A percentile compares a stretch with the other conserved stretches of the same genome.
phyloP scores from a whole-genome alignment of 495 filamentous ascomycete genomes.

The Talaromyces liani region DNA sequence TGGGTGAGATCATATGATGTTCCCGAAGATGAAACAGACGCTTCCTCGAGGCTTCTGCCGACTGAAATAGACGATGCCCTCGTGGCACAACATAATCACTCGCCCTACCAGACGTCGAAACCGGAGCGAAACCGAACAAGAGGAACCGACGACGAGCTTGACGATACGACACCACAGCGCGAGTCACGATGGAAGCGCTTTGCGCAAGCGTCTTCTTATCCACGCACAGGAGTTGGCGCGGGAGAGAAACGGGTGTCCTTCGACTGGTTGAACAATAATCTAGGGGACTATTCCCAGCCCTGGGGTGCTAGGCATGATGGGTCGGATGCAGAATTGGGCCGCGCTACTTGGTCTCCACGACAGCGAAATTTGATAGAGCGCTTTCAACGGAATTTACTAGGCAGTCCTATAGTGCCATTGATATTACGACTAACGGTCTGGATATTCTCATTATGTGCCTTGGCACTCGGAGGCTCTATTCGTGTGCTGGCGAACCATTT shows the following conservation, averaged over 20 bases:
- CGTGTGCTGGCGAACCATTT: constrained; percentile 49
- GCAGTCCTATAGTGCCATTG: constrained; percentile 79
- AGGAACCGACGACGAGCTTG: constrained; percentile 16
- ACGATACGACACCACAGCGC: constrained; percentile 16
- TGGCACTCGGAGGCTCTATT: constrained; percentile 73
- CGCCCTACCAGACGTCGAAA: constrained; percentile 35
- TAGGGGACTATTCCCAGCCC: constrained; percentile 48
- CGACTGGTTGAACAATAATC: constrained; percentile 53
- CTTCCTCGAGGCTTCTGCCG: constrained; percentile 30
- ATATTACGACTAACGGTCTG: constrained; percentile 77
- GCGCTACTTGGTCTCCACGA: constrained; percentile 31
- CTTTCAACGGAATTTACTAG: constrained; percentile 51
- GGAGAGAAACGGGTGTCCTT: constrained; percentile 46
- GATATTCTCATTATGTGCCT: constrained; percentile 69
- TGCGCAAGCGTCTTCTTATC: constrained; percentile 46
- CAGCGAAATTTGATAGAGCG: constrained; percentile 50
- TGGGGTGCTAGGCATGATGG: constrained; percentile 43
- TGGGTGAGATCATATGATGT: constrained; percentile 49
- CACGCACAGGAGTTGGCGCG: constrained; percentile 29
- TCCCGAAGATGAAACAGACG: constrained; percentile 22
- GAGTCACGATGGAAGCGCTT: constrained; percentile 58
- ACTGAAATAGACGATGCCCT: constrained; percentile 42
- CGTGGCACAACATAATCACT: constrained; percentile 54
- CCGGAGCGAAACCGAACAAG: constrained; percentile 17
- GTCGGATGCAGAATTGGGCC: constrained; percentile 17